Conservation (phyloP, 1,284 basidiomycete genomes). For the Garcileccinum viscosum region DNA sequence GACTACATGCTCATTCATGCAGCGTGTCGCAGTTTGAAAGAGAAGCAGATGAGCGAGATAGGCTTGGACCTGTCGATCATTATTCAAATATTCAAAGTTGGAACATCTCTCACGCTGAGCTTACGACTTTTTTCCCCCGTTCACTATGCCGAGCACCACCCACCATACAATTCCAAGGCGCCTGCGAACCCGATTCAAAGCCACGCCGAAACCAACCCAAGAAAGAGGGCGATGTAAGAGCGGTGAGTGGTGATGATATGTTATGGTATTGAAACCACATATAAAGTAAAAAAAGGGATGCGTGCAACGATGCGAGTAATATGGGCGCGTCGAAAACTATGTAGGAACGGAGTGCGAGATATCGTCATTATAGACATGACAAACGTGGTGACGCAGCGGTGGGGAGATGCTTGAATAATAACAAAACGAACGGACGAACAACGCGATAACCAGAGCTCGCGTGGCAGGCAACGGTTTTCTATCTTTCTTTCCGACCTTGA, state of each 20-base stretch:
- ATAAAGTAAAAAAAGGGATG: background rate
- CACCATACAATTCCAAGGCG: background rate
- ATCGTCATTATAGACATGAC: constrained; percentile 5
- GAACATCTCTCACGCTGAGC: too few relatives aligned
- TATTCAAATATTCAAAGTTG: too few relatives aligned
- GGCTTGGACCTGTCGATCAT: too few relatives aligned
- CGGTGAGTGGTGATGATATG: background rate
- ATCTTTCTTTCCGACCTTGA: background rate
- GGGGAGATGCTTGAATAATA: background rate
- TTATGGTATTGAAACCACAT: background rate
- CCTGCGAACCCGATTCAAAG: background rate
- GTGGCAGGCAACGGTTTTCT: constrained; percentile 5
- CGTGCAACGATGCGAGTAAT: background rate
- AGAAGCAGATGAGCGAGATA: too few relatives aligned
- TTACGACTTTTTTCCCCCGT: too few relatives aligned
- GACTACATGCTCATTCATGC: too few relatives aligned
- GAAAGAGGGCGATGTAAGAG: background rate
- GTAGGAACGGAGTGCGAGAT: background rate
- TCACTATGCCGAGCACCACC: too few relatives aligned
- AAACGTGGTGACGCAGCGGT: background rate
- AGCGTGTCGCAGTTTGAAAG: too few relatives aligned
- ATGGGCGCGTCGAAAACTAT: background rate
- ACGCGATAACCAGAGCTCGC: too few relatives aligned
- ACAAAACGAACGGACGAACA: background rate
- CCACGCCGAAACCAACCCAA: background rate